Evolutionary conservation across 73 alveolate genomes (phyloP).

Genomic region (Blepharisma stoltei): DNA sequence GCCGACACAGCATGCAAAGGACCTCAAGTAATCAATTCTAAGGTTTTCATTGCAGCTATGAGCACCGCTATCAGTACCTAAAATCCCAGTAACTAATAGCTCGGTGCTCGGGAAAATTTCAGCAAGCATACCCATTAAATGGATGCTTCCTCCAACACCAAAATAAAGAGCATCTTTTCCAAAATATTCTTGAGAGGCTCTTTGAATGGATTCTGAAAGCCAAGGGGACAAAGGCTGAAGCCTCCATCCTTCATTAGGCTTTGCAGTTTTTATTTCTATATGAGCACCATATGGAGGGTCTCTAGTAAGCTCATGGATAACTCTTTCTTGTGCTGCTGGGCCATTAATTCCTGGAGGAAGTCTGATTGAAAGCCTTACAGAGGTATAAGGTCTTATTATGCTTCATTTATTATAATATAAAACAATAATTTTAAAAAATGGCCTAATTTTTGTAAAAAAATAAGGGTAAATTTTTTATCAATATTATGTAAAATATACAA

Average conservation of each 20-base stretch:
- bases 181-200: conserved; percentile 35
- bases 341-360: conserved; percentile 89
- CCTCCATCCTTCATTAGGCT: conserved; percentile 48
- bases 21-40: conserved; percentile 64
- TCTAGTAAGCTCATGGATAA: conserved; percentile 50
- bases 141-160: conserved; percentile 63
- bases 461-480: too few species aligned
- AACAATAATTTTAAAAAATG: too few species aligned
- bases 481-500: too few species aligned
- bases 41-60: conserved; percentile 86
- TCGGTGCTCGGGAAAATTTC: conserved; percentile 80
- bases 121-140: conserved; percentile 41
- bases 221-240: conserved; percentile 29
- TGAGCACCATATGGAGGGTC: conserved; percentile 68
- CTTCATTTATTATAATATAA: too few species aligned
- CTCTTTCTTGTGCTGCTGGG: conserved; percentile 55
- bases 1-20: conserved; percentile 52
- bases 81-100: conserved; percentile 83
- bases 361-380: conserved; percentile 66
- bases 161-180: conserved; percentile 33
- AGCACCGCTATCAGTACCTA: conserved; percentile 89
- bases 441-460: too few species aligned
- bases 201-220: conserved; percentile 23
- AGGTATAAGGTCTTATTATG: conserved; percentile 51
- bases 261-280: conserved; percentile 39